Conservation (phyloP, 768 basidiomycete genomes). For the Boletales sp. region DNA sequence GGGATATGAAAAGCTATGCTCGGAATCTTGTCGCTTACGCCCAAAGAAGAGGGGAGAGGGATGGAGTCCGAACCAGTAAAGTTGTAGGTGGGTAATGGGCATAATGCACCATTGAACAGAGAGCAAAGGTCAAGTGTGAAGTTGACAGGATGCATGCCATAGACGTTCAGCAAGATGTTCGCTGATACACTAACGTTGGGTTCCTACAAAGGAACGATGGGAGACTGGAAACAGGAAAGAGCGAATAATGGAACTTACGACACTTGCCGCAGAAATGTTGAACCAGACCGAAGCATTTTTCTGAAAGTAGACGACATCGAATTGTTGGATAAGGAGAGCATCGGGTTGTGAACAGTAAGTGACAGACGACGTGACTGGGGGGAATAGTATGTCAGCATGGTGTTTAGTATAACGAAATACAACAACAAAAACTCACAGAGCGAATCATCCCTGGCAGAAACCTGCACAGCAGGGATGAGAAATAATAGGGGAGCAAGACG, state of each 20-base stretch:
- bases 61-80: slow-evolving; percentile 81
- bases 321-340: slow-evolving; percentile 73
- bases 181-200: slow-evolving; percentile 78
- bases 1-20: slow-evolving; percentile 82
- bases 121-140: slow-evolving; percentile 83
- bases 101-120: slow-evolving; percentile 74
- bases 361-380: slow-evolving; percentile 78
- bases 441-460: slow-evolving; percentile 49
- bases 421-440: slow-evolving; percentile 58
- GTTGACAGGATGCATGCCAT: slow-evolving; percentile 81
- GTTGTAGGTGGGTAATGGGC: slow-evolving; percentile 79
- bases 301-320: slow-evolving; percentile 70
- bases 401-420: not conserved
- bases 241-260: slow-evolving; percentile 49
- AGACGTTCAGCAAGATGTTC: slow-evolving; percentile 80
- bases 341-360: slow-evolving; percentile 83
- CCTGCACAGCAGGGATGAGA: slow-evolving; percentile 36
- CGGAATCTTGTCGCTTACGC: slow-evolving; percentile 60
- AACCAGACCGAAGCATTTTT: slow-evolving; percentile 74
- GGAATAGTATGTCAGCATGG: not conserved
- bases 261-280: slow-evolving; percentile 82
- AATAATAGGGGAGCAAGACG: slow-evolving; percentile 41
- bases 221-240: slow-evolving; percentile 6
- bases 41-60: slow-evolving; percentile 53
- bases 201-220: slow-evolving; percentile 41